phyloP scores from a whole-genome alignment of 2,329 filamentous ascomycete genomes.

The Cladosporium halotolerans region DNA sequence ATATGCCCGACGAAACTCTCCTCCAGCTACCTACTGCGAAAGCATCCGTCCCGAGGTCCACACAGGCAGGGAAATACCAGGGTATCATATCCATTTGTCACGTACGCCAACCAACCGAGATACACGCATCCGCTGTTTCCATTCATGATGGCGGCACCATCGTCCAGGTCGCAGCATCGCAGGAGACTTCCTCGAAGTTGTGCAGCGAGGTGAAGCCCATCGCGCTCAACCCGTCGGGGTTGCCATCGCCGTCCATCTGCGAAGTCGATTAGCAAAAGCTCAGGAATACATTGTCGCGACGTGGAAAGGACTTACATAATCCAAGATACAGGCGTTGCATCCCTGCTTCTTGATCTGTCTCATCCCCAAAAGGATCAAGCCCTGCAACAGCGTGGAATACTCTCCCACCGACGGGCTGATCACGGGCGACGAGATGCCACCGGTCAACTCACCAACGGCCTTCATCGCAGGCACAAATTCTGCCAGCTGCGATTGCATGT shows the following conservation, averaged over 20 bases:
- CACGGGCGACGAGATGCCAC: constrained; percentile 74
- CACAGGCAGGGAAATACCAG: background rate
- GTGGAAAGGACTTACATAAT: constrained; percentile 59
- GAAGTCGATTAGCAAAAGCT: constrained; percentile 11
- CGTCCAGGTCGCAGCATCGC: constrained; percentile 57
- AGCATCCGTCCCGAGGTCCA: too few species aligned
- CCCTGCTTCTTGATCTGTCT: constrained; percentile 76
- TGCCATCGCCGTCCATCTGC: constrained; percentile 65
- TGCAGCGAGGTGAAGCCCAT: constrained; percentile 79
- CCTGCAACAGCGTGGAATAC: constrained; percentile 68
- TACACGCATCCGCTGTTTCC: too few species aligned
- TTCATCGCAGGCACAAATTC: constrained; percentile 64
- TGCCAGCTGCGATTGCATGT: constrained; percentile 60
- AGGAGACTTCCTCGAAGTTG: constrained; percentile 74
- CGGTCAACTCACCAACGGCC: constrained; percentile 53
- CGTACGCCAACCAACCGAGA: background rate
- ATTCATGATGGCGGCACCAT: constrained; percentile 24
- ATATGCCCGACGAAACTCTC: too few species aligned
- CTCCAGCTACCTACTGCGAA: too few species aligned
- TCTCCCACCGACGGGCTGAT: constrained; percentile 62
- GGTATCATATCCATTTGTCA: background rate
- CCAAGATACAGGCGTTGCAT: constrained; percentile 65
- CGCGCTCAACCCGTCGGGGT: constrained; percentile 63
- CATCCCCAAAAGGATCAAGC: constrained; percentile 71
- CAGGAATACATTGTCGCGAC: background rate